Evolutionary conservation across 495 filamentous ascomycete species (phyloP).

Genomic region (Gamarada debralockiae): DNA sequence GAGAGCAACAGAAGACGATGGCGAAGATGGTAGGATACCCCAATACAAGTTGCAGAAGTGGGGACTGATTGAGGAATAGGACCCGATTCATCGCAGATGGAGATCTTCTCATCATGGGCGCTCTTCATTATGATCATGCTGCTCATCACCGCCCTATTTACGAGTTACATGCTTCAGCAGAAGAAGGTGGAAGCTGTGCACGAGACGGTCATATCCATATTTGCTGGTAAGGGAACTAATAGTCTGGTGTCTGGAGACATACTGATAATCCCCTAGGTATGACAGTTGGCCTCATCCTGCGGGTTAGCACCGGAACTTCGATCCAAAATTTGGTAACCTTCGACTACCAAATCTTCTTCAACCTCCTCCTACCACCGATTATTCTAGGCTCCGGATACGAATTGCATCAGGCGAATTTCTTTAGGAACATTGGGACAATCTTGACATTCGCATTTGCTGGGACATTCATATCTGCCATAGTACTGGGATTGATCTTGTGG

Average conservation of each 20-base stretch:
- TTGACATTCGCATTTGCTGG: conserved; percentile 98
- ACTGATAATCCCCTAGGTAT: conserved; percentile 60
- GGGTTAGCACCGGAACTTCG: conserved; percentile 70
- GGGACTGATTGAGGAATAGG: conserved; percentile 29
- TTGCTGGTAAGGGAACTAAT: conserved; percentile 65
- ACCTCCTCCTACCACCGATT: conserved; percentile 93
- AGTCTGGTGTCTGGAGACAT: neutral
- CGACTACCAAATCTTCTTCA: conserved; percentile 99
- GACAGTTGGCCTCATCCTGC: conserved; percentile 88
- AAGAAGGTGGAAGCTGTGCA: conserved; percentile 95
- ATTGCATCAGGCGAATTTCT: conserved; percentile 96
- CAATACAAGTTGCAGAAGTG: neutral
- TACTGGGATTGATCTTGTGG: conserved; percentile 81
- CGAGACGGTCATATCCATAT: conserved; percentile 96
- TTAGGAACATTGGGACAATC: conserved; percentile 96
- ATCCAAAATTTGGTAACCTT: conserved; percentile 89
- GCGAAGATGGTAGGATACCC: conserved; percentile 41
- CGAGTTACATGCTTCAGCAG: conserved; percentile 92
- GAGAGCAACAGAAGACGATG: conserved; percentile 45
- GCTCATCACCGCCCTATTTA: conserved; percentile 90
- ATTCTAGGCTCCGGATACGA: conserved; percentile 97
- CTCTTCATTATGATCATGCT: conserved; percentile 93
- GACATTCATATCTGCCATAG: conserved; percentile 94
- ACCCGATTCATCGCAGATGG: conserved; percentile 60
- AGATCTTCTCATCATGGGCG: conserved; percentile 93